A percentile compares a stretch with the other conserved stretches of the same genome.
phyloP scores from a whole-genome alignment of 2,329 filamentous ascomycete genomes.

The Chaetomium sp. region DNA sequence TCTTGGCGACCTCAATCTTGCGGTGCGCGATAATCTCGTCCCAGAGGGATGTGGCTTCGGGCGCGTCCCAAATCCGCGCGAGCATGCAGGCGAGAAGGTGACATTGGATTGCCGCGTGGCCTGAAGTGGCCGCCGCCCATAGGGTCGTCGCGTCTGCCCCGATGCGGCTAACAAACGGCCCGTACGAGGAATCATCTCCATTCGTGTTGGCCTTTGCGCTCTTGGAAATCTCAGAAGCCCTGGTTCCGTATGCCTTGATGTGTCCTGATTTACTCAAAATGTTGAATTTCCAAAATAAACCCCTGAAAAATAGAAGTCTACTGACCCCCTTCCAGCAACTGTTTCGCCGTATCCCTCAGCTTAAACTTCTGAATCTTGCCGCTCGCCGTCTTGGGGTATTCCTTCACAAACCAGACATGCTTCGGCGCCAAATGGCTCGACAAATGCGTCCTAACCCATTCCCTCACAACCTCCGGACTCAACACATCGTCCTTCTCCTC shows the following conservation, averaged over 20 bases:
- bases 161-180: not conserved
- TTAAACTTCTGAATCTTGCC: conserved; percentile 97
- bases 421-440: conserved; percentile 76
- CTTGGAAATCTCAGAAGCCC: not conserved
- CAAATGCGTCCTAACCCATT: conserved; percentile 66
- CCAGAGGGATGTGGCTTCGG: conserved; percentile 14
- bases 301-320: not conserved
- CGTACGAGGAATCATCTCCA: not conserved
- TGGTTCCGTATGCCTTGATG: not conserved
- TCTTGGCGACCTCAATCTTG: conserved; percentile 1
- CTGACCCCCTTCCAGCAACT: conserved; percentile 21
- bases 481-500: conserved; percentile 30
- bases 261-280: not conserved
- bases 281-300: not conserved
- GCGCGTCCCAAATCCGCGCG: conserved; percentile 3
- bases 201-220: not conserved
- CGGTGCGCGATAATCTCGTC: conserved; percentile 10
- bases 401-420: conserved; percentile 77
- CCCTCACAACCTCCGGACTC: conserved; percentile 53
- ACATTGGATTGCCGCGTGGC: not conserved
- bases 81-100: conserved; percentile 5
- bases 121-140: not conserved
- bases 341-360: conserved; percentile 58
- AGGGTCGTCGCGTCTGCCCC: not conserved
- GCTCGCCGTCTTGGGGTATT: conserved; percentile 91